phyloP scores from a whole-genome alignment of 495 filamentous ascomycete genomes.

The Aspergillus affinis region DNA sequence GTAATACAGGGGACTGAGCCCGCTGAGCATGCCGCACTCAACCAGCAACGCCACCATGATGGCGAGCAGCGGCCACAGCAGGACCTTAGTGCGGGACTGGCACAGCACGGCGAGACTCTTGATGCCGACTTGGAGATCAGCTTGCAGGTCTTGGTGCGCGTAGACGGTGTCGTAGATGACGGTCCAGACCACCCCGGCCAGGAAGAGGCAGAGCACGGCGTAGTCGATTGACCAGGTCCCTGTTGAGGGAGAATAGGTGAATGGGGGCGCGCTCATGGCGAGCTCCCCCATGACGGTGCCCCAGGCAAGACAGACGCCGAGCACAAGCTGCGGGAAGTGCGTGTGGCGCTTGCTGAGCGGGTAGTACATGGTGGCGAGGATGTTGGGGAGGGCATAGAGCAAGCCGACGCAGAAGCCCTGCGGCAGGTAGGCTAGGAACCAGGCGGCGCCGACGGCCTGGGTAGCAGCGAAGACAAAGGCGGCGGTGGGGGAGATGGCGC shows the following conservation, averaged over 20 bases:
- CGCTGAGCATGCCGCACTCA: not conserved
- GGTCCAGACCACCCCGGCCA: constrained; percentile 26
- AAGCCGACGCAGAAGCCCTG: constrained; percentile 7
- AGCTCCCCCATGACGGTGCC: constrained; percentile 20
- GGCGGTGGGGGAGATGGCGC: constrained; percentile 31
- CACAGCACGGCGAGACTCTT: constrained; percentile 36
- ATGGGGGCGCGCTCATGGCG: constrained; percentile 24
- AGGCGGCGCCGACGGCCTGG: constrained; percentile 10
- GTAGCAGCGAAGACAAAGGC: constrained; percentile 32
- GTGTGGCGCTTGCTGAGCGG: constrained; percentile 44
- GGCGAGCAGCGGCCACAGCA: constrained; percentile 3
- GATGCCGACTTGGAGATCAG: constrained; percentile 34
- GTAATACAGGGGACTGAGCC: not conserved
- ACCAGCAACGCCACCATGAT: not conserved
- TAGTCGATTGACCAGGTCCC: constrained; percentile 21
- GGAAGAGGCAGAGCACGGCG: constrained; percentile 16
- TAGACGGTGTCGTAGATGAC: constrained; percentile 45
- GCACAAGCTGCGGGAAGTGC: constrained; percentile 38
- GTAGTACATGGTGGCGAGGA: constrained; percentile 20
- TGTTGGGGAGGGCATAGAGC: not conserved
- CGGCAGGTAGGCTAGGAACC: constrained; percentile 22
- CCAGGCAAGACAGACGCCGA: constrained; percentile 30
- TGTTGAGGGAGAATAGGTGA: constrained; percentile 5
- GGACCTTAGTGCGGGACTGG: not conserved
- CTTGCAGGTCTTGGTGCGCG: constrained; percentile 40